Base-by-base conservation (phyloP, 768 basidiomycete genomes). In the Calocybe indica region DNA sequence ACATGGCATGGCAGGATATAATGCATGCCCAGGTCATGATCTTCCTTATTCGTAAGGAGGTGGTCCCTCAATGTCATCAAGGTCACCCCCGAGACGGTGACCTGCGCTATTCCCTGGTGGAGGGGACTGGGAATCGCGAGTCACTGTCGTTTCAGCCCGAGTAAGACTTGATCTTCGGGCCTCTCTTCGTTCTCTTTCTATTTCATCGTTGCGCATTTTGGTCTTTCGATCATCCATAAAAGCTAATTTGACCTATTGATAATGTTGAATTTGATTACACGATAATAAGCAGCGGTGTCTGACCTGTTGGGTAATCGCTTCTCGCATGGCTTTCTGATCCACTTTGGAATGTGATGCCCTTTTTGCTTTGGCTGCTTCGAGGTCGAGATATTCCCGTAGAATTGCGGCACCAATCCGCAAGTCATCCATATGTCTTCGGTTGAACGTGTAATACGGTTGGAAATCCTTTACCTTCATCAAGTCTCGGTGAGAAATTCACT, bases 201-300 rank as follows among this genome's bases (percentile, higher is more conserved):
- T 70, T 55, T 83, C 69, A 49, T 88, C 80, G 6, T 62, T 64
- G 49, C 75, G 45, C 55, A 65, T 61, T 56, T 81, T 83, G 1
- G 68, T 64, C 57, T 72, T 83, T 43, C 90, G 76, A 58, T 92
- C 90, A 40, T 92, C 90, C 57, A 89, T 72, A 59, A 79, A 91
- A 1, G 83, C 83, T 43, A 89, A 63, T 60, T 82, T 87, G n/a
- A 86, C 81, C 89, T 91, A 52, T 2, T 46, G 36, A 30, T 6
- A 7, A 5, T 9, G 8, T n/a, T 38, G 37, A 37, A 15, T 54
- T n/a, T 47, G 31, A 34, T 34, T 8, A 33, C 5, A 14, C 3
- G 14, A 42, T 15, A 42, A 41, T 5, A 22, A 14, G 14, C 36
- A 37, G 11, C 4, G 36, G 11, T 4, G 4, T 9, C 56, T 22